Base-by-base conservation (phyloP, 2,329 filamentous ascomycete species). In the Fusarium virguliforme region DNA sequence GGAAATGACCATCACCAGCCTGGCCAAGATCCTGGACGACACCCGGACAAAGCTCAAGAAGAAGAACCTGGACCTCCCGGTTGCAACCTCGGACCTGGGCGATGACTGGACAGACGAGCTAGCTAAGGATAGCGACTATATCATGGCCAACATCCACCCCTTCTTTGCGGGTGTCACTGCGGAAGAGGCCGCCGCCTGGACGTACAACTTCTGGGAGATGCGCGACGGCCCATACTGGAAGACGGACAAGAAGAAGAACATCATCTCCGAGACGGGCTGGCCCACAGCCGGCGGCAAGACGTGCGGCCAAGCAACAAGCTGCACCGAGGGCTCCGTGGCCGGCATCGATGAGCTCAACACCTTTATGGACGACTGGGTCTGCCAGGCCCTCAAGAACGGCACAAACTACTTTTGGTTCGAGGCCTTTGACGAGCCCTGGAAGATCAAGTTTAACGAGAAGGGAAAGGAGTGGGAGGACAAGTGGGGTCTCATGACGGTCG, bases 331-430 rank as follows among this genome's bases (percentile, higher is more conserved):
- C 1, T 88, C 92, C 2, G 91, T 97, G 2, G 95, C 95, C 1
- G 92, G 94, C 24, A 86, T 98, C 48, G 83, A 89, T 18, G 89
- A 94, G 79, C 85, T 98, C 84, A 98, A 98, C 78, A 85, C 84
- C n/a, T 94, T 98, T 76, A 91, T 98, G 89, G 85, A 90, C 2
- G 89, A 90, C 70, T 98, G 93, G 91, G 90, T 98, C 0, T 98
- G 95, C 80, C 86, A 89, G 57, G 90, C 92, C 10, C 82, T 98
- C 69, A 84, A 84, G 26, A 97, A 97, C 76, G 92, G 91, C 50
- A 98, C 94, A 2, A 90, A 97, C 73, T 98, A 97, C 80, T 98
- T 98, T 79, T 98, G 95, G 95, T 98, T 98, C 79, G 93, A 95
- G 78, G 94, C 94, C 9, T 98, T 98, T 79, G 95, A 98, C 79